phyloP scores from a whole-genome alignment of 371 early-diverging fungal species.

The Rhizopus stolonifer region DNA sequence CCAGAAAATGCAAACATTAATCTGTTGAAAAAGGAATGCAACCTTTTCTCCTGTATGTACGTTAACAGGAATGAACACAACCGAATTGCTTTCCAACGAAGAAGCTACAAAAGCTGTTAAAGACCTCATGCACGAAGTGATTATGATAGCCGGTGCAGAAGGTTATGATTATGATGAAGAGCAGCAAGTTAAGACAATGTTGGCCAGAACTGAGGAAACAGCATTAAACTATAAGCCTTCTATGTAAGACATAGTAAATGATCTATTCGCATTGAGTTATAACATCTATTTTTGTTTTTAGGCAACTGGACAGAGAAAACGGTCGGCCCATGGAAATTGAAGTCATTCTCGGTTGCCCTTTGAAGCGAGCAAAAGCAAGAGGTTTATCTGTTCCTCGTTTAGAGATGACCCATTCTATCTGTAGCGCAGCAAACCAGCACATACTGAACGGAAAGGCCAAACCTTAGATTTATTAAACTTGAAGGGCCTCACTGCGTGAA shows the following conservation, averaged over 20 bases:
- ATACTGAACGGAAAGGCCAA: neutral
- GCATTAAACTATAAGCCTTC: slow-evolving; percentile 63
- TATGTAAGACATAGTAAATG: slow-evolving; percentile 35
- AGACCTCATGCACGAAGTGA: slow-evolving; percentile 65
- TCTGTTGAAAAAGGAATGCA: slow-evolving; percentile 58
- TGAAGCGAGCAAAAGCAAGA: slow-evolving; percentile 55
- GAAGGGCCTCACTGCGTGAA: neutral
- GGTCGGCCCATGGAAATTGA: slow-evolving; percentile 66
- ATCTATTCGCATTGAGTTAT: neutral
- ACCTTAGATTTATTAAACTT: neutral
- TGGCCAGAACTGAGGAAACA: slow-evolving; percentile 45
- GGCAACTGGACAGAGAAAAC: slow-evolving; percentile 63
- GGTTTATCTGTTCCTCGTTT: slow-evolving; percentile 45
- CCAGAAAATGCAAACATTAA: neutral
- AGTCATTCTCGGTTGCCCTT: slow-evolving; percentile 63
- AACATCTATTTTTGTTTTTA: neutral
- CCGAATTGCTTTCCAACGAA: slow-evolving; percentile 56
- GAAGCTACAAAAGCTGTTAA: slow-evolving; percentile 49
- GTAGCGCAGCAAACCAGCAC: slow-evolving; percentile 17
- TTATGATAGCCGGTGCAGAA: slow-evolving; percentile 50
- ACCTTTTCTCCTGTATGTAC: slow-evolving; percentile 76
- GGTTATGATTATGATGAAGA: slow-evolving; percentile 50
- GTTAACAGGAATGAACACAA: slow-evolving; percentile 65
- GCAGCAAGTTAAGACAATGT: slow-evolving; percentile 44
- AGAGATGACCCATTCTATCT: slow-evolving; percentile 23